Percentiles rank a stretch among this genome's conserved stretches.
phyloP scores from a whole-genome alignment of 2,329 filamentous ascomycete species.

The Claviceps spartinae region DNA sequence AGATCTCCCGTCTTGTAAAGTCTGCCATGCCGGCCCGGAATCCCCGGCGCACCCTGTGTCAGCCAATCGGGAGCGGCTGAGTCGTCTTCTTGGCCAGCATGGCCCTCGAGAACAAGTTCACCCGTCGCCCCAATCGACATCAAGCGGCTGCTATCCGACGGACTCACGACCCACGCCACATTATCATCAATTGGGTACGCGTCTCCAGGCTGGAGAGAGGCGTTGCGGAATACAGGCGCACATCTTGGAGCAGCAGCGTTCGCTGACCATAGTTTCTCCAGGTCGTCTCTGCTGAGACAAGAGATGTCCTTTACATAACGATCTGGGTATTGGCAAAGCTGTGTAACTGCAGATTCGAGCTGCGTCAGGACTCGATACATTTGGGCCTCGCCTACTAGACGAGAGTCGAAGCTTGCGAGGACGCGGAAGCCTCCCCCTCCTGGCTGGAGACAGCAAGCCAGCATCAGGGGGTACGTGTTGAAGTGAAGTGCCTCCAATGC shows the following conservation, averaged over 20 bases:
- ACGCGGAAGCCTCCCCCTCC: background rate
- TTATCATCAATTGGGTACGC: conserved; percentile 10
- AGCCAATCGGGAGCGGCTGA: conserved; percentile 12
- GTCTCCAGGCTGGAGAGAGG: conserved; percentile 10
- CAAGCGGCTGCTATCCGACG: conserved; percentile 12
- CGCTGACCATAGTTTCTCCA: conserved; percentile 19
- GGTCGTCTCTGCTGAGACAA: conserved; percentile 22
- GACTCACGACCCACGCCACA: conserved; percentile 17
- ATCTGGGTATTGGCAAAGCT: conserved; percentile 27
- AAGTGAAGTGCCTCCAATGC: conserved; percentile 1
- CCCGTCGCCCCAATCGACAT: conserved; percentile 19
- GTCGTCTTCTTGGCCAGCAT: conserved; percentile 7
- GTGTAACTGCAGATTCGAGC: conserved; percentile 34
- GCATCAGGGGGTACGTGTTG: conserved; percentile 1
- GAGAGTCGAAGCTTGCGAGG: background rate
- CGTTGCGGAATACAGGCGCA: conserved; percentile 7
- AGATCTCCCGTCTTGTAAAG: conserved; percentile 14
- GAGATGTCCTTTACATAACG: conserved; percentile 22
- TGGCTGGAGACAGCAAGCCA: background rate
- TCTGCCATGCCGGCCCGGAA: conserved; percentile 11
- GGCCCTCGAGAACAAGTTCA: conserved; percentile 26
- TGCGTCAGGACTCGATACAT: conserved; percentile 15
- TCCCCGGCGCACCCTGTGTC: conserved; percentile 6
- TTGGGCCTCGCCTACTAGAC: background rate
- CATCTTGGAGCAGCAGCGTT: conserved; percentile 12